Evolutionary conservation across 306 rosid species (phyloP).

Genomic region (apple (Malus domestica)): DNA sequence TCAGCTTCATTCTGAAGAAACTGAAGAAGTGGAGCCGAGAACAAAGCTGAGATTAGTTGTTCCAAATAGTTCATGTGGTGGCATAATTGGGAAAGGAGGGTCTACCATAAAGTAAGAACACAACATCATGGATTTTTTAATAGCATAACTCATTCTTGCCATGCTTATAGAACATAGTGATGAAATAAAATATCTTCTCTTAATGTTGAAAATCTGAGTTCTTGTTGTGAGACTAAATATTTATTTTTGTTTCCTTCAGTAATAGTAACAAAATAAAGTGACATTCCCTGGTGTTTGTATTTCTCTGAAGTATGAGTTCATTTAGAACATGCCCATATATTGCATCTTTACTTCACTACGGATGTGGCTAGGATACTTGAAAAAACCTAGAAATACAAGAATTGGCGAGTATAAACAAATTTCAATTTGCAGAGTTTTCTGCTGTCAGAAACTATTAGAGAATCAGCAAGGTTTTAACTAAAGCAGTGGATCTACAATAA

Average conservation of each 20-base stretch:
- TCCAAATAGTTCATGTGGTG: slow-evolving; percentile 98
- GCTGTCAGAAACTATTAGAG: not conserved
- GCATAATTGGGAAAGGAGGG: slow-evolving; percentile 98
- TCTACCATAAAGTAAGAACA: slow-evolving; percentile 80
- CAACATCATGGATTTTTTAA: slow-evolving; percentile 11
- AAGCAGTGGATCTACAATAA: not conserved
- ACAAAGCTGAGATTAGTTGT: slow-evolving; percentile 85
- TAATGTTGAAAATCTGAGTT: too few species aligned
- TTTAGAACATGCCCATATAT: too few species aligned
- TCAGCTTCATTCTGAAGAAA: slow-evolving; percentile 84
- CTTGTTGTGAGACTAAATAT: not conserved
- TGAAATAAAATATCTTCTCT: too few species aligned
- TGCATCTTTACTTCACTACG: not conserved
- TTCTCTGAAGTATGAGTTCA: not conserved
- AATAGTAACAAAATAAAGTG: not conserved
- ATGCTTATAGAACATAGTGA: not conserved
- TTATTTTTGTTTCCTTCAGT: not conserved
- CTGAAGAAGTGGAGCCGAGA: slow-evolving; percentile 72
- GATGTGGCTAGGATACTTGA: not conserved
- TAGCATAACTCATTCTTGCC: not conserved
- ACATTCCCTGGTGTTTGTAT: not conserved
- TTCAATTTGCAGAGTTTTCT: not conserved
- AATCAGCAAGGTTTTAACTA: not conserved
- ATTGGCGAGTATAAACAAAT: not conserved
- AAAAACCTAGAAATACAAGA: not conserved